These are phyloP conservation scores for Cajanus cajan DNA, from an alignment of 306 rosid species.

Conservation along the genomic window DNA sequence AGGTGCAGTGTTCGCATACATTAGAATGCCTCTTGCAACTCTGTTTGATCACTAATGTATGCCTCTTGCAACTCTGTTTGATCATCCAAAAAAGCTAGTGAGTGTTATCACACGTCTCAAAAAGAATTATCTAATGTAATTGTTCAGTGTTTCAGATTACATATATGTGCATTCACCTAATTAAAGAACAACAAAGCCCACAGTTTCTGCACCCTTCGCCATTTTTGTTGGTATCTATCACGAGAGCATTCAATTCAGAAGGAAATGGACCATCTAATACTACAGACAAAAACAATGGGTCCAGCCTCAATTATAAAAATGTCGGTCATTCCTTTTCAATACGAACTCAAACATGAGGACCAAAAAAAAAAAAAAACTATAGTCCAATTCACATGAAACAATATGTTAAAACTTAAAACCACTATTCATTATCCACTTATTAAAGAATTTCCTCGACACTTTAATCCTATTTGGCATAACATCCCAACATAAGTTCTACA, in stretches of 20 bases:
- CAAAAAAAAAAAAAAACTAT: neutral
- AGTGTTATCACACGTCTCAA: too few relatives aligned
- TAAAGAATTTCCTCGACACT: neutral
- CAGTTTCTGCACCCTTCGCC: neutral
- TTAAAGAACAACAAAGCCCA: too few relatives aligned
- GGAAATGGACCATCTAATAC: neutral
- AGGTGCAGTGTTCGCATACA: too few relatives aligned
- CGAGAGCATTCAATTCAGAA: constrained; percentile 1
- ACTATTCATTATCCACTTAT: neutral
- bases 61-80: too few relatives aligned
- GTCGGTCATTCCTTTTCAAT: neutral
- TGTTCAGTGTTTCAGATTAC: too few relatives aligned
- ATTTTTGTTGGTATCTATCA: constrained; percentile 19
- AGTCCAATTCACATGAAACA: neutral
- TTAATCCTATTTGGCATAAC: neutral
- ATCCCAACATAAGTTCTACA: neutral
- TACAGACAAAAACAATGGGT: neutral
- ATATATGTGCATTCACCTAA: too few relatives aligned
- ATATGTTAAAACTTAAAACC: neutral
- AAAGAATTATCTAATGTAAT: too few relatives aligned
- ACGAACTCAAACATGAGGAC: neutral
- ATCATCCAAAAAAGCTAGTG: too few relatives aligned
- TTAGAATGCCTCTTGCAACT: too few relatives aligned
- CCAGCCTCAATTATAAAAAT: neutral
- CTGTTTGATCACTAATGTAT: too few relatives aligned